Evolutionary conservation across 225 moss, liverwort and hornwort species (phyloP), one percentile per base, ranked within the genome.

Genomic region (Physcomitrellopsis africana): DNA sequence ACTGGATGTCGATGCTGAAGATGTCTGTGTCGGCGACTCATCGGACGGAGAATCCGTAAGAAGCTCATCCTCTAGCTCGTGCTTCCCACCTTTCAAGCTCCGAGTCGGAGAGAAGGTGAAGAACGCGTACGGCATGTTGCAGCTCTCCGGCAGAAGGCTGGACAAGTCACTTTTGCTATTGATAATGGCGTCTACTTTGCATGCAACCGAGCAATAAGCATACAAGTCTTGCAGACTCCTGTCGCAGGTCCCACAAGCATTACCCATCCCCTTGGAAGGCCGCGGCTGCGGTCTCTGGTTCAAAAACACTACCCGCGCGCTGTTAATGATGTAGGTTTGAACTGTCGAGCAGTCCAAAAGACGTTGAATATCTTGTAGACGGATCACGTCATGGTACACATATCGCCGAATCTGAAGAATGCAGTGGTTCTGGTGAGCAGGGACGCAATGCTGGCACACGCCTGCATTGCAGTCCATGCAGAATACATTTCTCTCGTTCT

Each of bases 261-360:
- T 99, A 13, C 99, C 95, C 37, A 95, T 86, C 5, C 95, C 99
- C 82, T 95, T 99, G 0, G 95, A 93, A 13, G 95, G 95, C 0
- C 99, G 93, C 9, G 99, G 99, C 89, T 99, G 99, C 10, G 99
- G 99, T 29, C 95, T 83, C 74, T 95, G 99, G 75, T 99, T 99
- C 72, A 99, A 89, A 77, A 99, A 99, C 48, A 99, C 95, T n/a
- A 99, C 95, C 11, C 95, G 83, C 18, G 99, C 93, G 70, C 99
- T 99, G 79, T 99, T 99, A 73, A 99, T 99, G 37, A 99, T 99
- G 76, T 99, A 99, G 0, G 95, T 99, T 83, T 99, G 95, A 29
- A 99, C 93, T 66, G 89, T 84, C 43, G 93, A 86, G 78, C 95
- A 99, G 77, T 99, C 99, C 1, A 99, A 90, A 15, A 99, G 76